phyloP scores from a whole-genome alignment of 2,329 filamentous ascomycete species.

The Sporothrix globosa region DNA sequence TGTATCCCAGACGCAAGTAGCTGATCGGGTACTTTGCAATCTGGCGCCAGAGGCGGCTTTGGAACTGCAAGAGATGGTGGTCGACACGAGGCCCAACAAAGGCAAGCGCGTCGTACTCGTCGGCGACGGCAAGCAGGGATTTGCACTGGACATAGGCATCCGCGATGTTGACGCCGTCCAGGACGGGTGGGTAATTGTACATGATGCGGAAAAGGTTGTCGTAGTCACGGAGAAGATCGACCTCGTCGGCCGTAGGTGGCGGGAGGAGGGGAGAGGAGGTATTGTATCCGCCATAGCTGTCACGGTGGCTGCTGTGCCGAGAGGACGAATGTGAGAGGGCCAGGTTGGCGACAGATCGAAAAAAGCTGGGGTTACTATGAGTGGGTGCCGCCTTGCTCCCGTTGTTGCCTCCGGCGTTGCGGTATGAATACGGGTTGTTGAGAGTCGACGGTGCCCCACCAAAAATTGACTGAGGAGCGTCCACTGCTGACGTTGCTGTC shows the following conservation, averaged over 20 bases:
- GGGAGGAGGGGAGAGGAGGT: slow-evolving; percentile 39
- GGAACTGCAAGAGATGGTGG: slow-evolving; percentile 91
- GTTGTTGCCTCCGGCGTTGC: slow-evolving; percentile 45
- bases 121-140: slow-evolving; percentile 81
- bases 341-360: slow-evolving; percentile 85
- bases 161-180: slow-evolving; percentile 87
- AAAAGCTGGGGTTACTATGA: slow-evolving; percentile 62
- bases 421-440: slow-evolving; percentile 49
- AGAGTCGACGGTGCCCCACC: slow-evolving; percentile 48
- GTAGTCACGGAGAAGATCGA: slow-evolving; percentile 86
- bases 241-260: slow-evolving; percentile 61
- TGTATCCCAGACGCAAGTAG: slow-evolving; percentile 86
- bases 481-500: slow-evolving; percentile 26
- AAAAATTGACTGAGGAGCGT: slow-evolving; percentile 57
- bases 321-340: slow-evolving; percentile 54
- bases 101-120: slow-evolving; percentile 88
- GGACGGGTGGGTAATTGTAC: slow-evolving; percentile 84
- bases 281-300: slow-evolving; percentile 45
- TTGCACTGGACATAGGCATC: slow-evolving; percentile 95
- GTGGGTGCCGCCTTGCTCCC: slow-evolving; percentile 34
- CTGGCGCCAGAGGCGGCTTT: slow-evolving; percentile 89
- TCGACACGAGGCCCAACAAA: slow-evolving; percentile 90
- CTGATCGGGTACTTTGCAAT: slow-evolving; percentile 94
- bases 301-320: slow-evolving; percentile 31
- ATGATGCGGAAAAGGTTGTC: slow-evolving; percentile 95